Conservation (phyloP, 257 asterid species). For the Gentiana macrophylla region DNA sequence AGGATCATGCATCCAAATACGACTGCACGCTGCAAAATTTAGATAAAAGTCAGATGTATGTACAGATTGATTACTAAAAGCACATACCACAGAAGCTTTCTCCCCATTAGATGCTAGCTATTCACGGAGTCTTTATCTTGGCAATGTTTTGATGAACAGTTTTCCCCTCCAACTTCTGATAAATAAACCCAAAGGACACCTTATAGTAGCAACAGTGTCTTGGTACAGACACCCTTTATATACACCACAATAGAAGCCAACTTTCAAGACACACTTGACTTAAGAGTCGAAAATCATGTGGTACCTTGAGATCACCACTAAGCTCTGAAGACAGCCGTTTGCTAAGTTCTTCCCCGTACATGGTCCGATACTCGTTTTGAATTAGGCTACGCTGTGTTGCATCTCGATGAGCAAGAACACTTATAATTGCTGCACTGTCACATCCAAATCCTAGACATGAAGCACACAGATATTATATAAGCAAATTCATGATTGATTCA, state of each 20-base stretch:
- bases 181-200: no score
- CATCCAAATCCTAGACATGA: constrained; percentile 73
- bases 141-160: no score
- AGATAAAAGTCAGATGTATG: background rate
- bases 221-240: no score
- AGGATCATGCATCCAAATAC: constrained; percentile 89
- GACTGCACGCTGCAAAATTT: constrained; percentile 54
- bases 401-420: constrained; percentile 83
- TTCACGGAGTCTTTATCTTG: no score
- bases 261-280: no score
- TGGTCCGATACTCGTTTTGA: constrained; percentile 63
- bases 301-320: constrained; percentile 68
- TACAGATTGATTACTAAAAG: background rate
- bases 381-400: constrained; percentile 75
- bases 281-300: background rate
- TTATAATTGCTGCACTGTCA: constrained; percentile 62
- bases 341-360: constrained; percentile 57
- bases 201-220: no score
- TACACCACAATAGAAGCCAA: no score
- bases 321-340: constrained; percentile 79
- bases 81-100: background rate
- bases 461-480: background rate
- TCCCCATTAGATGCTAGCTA: no score
- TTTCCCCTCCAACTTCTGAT: no score
- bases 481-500: no score